Base-by-base conservation (phyloP, 352 stramenopile genomes). In the Globisporangium parvum region DNA sequence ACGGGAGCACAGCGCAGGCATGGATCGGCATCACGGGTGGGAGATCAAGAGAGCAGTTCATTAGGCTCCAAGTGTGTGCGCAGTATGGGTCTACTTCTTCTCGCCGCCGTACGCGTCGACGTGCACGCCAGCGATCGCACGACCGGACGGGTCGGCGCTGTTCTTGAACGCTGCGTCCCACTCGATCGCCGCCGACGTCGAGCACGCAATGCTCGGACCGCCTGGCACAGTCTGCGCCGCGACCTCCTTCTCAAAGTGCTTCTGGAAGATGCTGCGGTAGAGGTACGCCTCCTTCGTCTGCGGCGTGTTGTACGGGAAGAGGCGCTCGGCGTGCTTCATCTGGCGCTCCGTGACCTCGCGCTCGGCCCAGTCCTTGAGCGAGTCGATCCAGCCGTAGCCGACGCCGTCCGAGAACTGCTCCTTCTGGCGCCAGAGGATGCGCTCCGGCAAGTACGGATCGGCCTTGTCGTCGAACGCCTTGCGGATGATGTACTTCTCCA, bases 381-480 rank as follows among this genome's bases (percentile, higher is more conserved):
- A 87, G 69, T 99, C 97, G 61, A 99, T 98, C 97, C 97, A 99
- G 57, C 95, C 95, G 70, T 99, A 99, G 56, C 97, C 97, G 18
- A 99, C 97, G 62, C 97, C 97, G 66, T 99, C 97, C 80, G 92
- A 98, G 67, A 99, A 99, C 82, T 99, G 97, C 78, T 99, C 97
- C 80, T 99, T 99, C 80, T 99, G 97, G 64, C 97, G 92, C 96
- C 97, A 99, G 58, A 99, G 80, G 62, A 99, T 98, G 53, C 98
- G 81, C 41, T 96, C 65, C 6, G 97, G 97, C 59, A 99, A 75
- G 77, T 99, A 99, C 35, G 96, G 96, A 62, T 99, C 75, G 63
- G 98, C 96, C 24, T 92, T 86, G 53, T 96, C 97, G 71, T 99
- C 85, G 65, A 99, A 99, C 8, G 96, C 96, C 76, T 99, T 99